phyloP scores from a whole-genome alignment of 2,329 filamentous ascomycete genomes.

The Colletotrichum somersetense region DNA sequence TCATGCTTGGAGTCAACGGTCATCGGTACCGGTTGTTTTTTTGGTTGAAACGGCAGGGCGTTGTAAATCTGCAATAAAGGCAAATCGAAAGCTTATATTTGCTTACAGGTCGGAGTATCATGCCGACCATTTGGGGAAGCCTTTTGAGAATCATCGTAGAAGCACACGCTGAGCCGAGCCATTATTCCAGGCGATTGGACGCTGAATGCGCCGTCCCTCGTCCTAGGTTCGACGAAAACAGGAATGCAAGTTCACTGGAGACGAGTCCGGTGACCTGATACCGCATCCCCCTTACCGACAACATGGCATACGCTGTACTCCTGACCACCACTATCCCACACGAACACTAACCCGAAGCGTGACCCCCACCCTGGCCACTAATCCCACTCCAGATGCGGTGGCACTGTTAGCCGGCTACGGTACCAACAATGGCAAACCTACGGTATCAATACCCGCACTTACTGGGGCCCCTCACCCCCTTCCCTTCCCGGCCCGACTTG shows the following conservation, averaged over 20 bases:
- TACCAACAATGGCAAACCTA: no score
- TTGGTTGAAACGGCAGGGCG: not conserved
- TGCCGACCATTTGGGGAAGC: not conserved
- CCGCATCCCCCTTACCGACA: no score
- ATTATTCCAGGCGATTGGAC: not conserved
- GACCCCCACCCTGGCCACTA: no score
- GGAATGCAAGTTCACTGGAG: not conserved
- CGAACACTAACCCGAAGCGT: no score
- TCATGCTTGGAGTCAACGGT: not conserved
- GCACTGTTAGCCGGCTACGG: no score
- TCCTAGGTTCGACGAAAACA: not conserved
- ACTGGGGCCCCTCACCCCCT: no score
- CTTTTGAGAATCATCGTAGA: not conserved
- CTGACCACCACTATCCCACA: no score
- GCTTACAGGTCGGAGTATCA: not conserved
- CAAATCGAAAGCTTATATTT: not conserved
- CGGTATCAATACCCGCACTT: no score
- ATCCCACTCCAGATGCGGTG: no score
- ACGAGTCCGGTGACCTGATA: no score
- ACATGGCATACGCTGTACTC: no score
- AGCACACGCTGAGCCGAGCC: not conserved
- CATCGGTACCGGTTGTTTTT: not conserved
- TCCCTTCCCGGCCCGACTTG: not conserved
- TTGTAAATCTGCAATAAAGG: not conserved
- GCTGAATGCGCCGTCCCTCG: not conserved